phyloP scores from a whole-genome alignment of 139 green algal species.

The Trebouxia sp. region DNA sequence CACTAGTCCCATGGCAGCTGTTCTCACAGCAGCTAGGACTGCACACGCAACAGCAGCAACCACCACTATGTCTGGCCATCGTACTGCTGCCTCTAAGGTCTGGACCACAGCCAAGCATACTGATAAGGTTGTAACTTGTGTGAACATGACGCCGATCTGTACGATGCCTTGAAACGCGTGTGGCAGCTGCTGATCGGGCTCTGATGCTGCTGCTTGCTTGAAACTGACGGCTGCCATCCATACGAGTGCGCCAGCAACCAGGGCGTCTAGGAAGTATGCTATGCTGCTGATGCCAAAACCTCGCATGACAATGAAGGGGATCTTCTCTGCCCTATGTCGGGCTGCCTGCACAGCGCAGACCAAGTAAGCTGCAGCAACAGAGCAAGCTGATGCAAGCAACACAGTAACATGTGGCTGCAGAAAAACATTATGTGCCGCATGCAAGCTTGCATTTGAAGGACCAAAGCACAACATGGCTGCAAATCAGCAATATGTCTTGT shows the following conservation, averaged over 20 bases:
- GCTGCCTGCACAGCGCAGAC: neutral
- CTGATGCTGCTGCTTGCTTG: neutral
- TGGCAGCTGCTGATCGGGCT: conserved; percentile 13
- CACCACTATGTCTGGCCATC: conserved; percentile 19
- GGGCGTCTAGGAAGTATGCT: conserved; percentile 19
- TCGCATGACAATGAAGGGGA: conserved; percentile 20
- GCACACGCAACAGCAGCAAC: neutral
- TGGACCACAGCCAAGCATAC: conserved; percentile 13
- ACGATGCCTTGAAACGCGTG: conserved; percentile 23
- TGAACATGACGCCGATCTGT: conserved; percentile 28
- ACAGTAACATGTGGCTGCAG: neutral
- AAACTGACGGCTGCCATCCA: conserved; percentile 31
- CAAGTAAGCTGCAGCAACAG: neutral
- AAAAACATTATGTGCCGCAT: neutral
- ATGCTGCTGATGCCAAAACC: conserved; percentile 33
- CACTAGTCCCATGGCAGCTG: conserved; percentile 22
- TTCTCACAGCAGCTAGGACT: conserved; percentile 1
- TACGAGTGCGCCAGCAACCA: neutral
- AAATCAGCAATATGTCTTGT: neutral
- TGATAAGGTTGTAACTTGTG: conserved; percentile 19
- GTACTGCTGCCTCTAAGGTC: conserved; percentile 13
- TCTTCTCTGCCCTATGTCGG: neutral
- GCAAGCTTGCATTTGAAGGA: neutral
- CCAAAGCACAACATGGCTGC: neutral
- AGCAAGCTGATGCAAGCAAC: neutral